Conservation (phyloP, 148 eudicot species). For the Silene latifolia region DNA sequence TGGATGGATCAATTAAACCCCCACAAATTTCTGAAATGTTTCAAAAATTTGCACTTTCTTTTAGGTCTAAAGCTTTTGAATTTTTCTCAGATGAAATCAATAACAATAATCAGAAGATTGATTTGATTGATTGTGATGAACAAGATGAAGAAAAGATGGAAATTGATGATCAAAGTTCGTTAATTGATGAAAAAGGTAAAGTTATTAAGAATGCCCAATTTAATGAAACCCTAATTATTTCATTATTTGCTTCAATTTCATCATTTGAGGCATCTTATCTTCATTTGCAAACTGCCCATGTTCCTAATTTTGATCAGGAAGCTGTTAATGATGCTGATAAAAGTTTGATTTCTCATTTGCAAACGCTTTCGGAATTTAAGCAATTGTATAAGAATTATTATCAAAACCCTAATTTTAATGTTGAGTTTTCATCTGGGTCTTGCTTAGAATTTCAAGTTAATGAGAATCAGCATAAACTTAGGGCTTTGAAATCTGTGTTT, state of each 20-base stretch:
- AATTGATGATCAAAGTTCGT: constrained; percentile 36
- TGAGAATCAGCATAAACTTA: constrained; percentile 94
- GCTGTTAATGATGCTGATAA: constrained; percentile 56
- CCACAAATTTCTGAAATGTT: constrained; percentile 88
- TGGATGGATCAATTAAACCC: constrained; percentile 50
- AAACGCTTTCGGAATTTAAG: constrained; percentile 62
- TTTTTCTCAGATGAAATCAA: constrained; percentile 59
- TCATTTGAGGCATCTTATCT: constrained; percentile 86
- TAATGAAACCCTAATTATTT: constrained; percentile 47
- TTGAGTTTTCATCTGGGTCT: constrained; percentile 60
- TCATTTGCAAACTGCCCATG: constrained; percentile 82
- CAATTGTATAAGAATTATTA: constrained; percentile 43
- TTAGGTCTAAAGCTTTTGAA: constrained; percentile 82
- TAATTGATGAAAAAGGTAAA: constrained; percentile 29
- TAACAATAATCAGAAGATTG: constrained; percentile 24
- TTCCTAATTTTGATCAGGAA: constrained; percentile 51
- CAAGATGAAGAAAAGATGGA: constrained; percentile 38
- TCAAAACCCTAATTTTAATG: constrained; percentile 33
- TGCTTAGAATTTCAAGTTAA: constrained; percentile 81
- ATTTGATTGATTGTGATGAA: constrained; percentile 47
- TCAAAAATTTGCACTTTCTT: constrained; percentile 79
- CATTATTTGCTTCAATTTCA: constrained; percentile 70
- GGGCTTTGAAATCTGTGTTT: constrained; percentile 70
- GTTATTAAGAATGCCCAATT: constrained; percentile 33
- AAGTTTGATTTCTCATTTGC: constrained; percentile 56